Evolutionary conservation across 805 yeast genomes (phyloP).

Genomic region (Ogataea salicorniae): DNA sequence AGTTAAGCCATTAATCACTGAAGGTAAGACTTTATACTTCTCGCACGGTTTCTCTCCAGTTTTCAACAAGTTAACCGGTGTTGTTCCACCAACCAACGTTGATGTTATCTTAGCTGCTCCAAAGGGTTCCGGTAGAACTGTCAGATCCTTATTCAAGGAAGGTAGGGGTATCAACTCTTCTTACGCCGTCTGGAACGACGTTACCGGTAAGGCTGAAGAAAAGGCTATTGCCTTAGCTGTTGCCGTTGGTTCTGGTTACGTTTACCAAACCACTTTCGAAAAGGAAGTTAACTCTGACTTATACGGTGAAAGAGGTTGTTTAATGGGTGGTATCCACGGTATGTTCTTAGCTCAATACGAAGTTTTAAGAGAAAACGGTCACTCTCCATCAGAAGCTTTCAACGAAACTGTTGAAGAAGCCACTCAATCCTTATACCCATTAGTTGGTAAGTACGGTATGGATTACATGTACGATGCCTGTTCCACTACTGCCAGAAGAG

Average conservation of each 20-base stretch:
- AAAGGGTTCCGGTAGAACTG: conserved; percentile 99
- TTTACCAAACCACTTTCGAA: conserved; percentile 98
- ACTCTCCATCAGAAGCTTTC: conserved; percentile 99
- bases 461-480: conserved; percentile 99
- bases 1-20: conserved; percentile 86
- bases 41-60: conserved; percentile 99
- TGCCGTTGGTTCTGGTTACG: conserved; percentile 99
- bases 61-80: conserved; percentile 95
- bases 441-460: conserved; percentile 99
- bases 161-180: conserved; percentile 99
- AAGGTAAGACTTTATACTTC: conserved; percentile 97
- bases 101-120: conserved; percentile 99
- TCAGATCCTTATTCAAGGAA: conserved; percentile 98
- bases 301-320: conserved; percentile 99
- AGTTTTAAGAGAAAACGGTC: conserved; percentile 99
- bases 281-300: conserved; percentile 98
- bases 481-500: conserved; percentile 99
- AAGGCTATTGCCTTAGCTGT: conserved; percentile 97
- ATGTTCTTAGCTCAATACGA: conserved; percentile 99
- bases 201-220: conserved; percentile 98
- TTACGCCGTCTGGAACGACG: conserved; percentile 99
- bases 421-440: conserved; percentile 98
- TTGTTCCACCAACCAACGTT: conserved; percentile 89
- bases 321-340: conserved; percentile 99
- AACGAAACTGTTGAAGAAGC: conserved; percentile 99